Percentiles rank a stretch among this genome's conserved stretches.
Conservation (phyloP, 2,329 filamentous ascomycete genomes). For the Penicillium sp. region DNA sequence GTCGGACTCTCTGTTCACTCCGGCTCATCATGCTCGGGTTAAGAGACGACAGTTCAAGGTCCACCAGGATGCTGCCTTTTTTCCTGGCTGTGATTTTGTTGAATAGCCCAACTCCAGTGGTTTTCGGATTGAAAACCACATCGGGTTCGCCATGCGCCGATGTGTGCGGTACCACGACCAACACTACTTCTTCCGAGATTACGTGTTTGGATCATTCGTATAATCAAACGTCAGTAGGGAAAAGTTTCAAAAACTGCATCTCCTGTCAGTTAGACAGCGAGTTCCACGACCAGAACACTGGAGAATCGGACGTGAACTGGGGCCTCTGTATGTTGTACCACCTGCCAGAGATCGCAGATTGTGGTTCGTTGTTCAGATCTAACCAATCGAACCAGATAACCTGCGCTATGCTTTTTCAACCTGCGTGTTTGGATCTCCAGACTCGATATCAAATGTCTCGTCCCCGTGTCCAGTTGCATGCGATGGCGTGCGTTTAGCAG, state of each 20-base stretch:
- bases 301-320: slow-evolving; percentile 46
- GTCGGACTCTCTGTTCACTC: slow-evolving; percentile 4
- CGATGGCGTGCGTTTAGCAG: slow-evolving; percentile 30
- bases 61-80: slow-evolving; percentile 18
- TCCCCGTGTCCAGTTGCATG: slow-evolving; percentile 47
- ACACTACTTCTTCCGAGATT: slow-evolving; percentile 43
- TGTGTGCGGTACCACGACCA: slow-evolving; percentile 32
- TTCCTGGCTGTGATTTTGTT: slow-evolving; percentile 14
- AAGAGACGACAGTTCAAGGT: slow-evolving; percentile 10
- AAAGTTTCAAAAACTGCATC: slow-evolving; percentile 41
- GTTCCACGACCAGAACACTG: slow-evolving; percentile 31
- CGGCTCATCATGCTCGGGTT: slow-evolving; percentile 22
- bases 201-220: slow-evolving; percentile 42
- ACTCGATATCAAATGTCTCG: slow-evolving; percentile 36
- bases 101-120: slow-evolving; percentile 22
- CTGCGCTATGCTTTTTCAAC: slow-evolving; percentile 45
- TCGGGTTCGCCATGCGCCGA: slow-evolving; percentile 40
- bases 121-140: slow-evolving; percentile 31
- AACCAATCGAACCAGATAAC: slow-evolving; percentile 36
- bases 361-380: neutral
- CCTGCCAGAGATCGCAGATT: neutral
- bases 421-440: slow-evolving; percentile 45
- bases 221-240: slow-evolving; percentile 32
- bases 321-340: slow-evolving; percentile 41
- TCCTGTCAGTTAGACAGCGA: slow-evolving; percentile 43